These are phyloP conservation scores for Pinus taeda DNA, from an alignment of 75 land plant species.

Conservation along the genomic window DNA sequence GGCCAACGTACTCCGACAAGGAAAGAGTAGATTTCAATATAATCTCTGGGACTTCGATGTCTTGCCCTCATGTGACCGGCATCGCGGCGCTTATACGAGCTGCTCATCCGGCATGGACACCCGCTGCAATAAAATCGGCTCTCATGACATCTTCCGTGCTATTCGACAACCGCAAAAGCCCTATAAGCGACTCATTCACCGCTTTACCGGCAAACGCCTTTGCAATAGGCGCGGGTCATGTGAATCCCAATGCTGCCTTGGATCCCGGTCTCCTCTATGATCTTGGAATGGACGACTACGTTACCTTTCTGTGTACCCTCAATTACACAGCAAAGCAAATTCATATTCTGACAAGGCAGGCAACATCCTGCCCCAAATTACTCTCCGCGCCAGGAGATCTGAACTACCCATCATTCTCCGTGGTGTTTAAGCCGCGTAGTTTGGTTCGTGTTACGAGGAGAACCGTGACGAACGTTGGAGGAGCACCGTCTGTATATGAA, in stretches of 20 bases:
- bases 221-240: constrained; percentile 18
- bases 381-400: constrained; percentile 11
- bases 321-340: background rate
- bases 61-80: constrained; percentile 35
- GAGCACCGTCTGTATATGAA: constrained; percentile 10
- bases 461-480: background rate
- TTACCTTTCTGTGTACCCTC: constrained; percentile 17
- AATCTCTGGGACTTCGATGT: constrained; percentile 54
- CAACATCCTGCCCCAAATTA: constrained; percentile 1
- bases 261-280: constrained; percentile 23
- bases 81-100: constrained; percentile 23
- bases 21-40: constrained; percentile 22
- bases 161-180: constrained; percentile 4
- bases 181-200: background rate
- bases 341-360: constrained; percentile 5
- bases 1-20: background rate
- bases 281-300: constrained; percentile 10
- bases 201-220: constrained; percentile 14
- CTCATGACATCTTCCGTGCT: constrained; percentile 23
- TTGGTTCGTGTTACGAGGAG: background rate
- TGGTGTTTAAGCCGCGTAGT: background rate
- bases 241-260: constrained; percentile 7
- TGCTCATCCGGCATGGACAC: constrained; percentile 26
- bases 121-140: constrained; percentile 33
- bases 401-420: constrained; percentile 48